phyloP scores from a whole-genome alignment of 2,329 filamentous ascomycete species.

The Keithomyces neogunnii region DNA sequence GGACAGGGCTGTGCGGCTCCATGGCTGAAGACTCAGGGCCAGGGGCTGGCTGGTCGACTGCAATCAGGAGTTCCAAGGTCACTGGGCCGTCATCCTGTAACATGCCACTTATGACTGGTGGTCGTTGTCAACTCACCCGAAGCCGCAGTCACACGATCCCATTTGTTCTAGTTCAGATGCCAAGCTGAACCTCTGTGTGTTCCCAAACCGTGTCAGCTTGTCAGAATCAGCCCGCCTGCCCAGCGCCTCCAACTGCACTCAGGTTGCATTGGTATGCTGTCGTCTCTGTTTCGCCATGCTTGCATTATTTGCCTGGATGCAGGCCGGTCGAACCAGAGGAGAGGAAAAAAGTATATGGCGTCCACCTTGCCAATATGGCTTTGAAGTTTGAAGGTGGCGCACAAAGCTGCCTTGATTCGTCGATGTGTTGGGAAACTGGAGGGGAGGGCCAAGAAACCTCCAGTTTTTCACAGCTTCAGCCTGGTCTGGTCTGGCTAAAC shows the following conservation, averaged over 20 bases:
- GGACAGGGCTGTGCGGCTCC: background rate
- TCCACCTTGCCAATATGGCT: background rate
- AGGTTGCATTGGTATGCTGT: no score
- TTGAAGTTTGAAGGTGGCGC: background rate
- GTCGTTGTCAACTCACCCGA: background rate
- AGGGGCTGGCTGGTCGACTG: background rate
- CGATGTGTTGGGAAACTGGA: background rate
- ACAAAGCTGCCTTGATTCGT: background rate
- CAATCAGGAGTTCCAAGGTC: background rate
- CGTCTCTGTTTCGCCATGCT: no score
- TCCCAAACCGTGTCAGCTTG: background rate
- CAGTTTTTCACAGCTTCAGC: no score
- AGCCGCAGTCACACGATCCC: background rate
- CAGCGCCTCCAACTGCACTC: background rate
- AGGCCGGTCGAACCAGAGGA: no score
- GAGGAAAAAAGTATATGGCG: background rate
- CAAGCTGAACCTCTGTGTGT: background rate
- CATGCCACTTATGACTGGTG: background rate
- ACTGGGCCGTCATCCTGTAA: background rate
- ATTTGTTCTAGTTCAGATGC: conserved; percentile 1
- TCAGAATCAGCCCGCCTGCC: background rate
- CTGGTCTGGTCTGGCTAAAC: no score
- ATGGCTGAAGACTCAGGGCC: background rate
- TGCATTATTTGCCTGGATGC: no score
- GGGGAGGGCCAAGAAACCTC: background rate